Evolutionary conservation across 345 rosid genomes (phyloP).

Genomic region (Limnanthes douglasii): DNA sequence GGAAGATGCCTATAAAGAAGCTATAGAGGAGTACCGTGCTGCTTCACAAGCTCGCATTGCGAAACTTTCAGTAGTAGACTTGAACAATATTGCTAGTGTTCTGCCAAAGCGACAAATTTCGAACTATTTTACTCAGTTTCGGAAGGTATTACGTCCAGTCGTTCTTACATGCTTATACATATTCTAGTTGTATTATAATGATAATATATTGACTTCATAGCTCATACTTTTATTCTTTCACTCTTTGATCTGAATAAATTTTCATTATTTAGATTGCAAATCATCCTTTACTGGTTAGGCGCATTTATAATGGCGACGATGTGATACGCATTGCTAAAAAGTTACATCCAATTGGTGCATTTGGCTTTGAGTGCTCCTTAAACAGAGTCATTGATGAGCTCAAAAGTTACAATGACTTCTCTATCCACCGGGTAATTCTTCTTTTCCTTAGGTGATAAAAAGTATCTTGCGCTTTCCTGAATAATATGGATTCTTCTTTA

Average conservation of each 20-base stretch:
- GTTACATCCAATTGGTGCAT: slow-evolving; percentile 74
- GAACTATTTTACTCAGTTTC: slow-evolving; percentile 85
- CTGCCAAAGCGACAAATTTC: slow-evolving; percentile 85
- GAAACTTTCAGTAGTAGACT: slow-evolving; percentile 33
- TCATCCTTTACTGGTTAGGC: slow-evolving; percentile 89
- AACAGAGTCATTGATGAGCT: slow-evolving; percentile 76
- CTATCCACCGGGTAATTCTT: slow-evolving; percentile 71
- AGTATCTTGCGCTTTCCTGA: too few species aligned
- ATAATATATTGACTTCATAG: too few species aligned
- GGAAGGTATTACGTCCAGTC: slow-evolving; percentile 39
- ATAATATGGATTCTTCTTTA: too few species aligned
- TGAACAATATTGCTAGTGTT: slow-evolving; percentile 27
- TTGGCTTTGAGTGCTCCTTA: slow-evolving; percentile 79
- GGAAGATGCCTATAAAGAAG: slow-evolving; percentile 69
- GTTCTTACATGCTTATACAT: too few species aligned
- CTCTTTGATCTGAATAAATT: neutral
- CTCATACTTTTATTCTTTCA: too few species aligned
- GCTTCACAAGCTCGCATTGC: slow-evolving; percentile 53
- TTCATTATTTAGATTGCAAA: slow-evolving; percentile 64
- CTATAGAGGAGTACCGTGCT: slow-evolving; percentile 84
- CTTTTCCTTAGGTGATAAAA: too few species aligned
- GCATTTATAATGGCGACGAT: slow-evolving; percentile 65
- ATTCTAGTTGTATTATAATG: too few species aligned
- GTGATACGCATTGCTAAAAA: slow-evolving; percentile 57
- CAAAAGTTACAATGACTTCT: slow-evolving; percentile 69